Base-by-base conservation (phyloP, 129 eudicot genomes). In the Oenanthe sinensis region DNA sequence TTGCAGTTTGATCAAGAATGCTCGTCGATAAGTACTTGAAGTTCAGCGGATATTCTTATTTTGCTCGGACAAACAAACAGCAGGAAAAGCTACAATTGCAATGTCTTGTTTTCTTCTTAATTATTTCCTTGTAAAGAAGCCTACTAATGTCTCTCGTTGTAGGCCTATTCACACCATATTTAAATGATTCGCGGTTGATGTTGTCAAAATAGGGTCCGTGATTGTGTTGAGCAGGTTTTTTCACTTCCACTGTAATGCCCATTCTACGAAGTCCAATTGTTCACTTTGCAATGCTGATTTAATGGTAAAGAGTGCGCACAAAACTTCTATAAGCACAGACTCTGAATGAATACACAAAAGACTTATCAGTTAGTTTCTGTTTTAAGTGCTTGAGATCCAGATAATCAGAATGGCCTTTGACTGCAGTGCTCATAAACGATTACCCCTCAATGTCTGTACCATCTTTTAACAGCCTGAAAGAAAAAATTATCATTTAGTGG, bases 221-320 rank as follows among this genome's bases (percentile, higher is more conserved):
- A 60, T 60, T 60, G 10, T 60, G 68, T 60, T 20, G 14, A 26
- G 33, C 33, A 60, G 22, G 9, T 93, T 97, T 43, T 90, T 94
- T 70, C 92, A 79, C 85, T 94, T 94, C 88, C 92, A 89, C n/a
- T 91, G 93, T 92, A 94, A 85, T 8, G 93, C 97, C 93, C 96
- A 94, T 69, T 94, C 97, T 1, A 97, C 98, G 70, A 94, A 84
- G 85, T 94, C 91, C 76, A 94, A 97, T 82, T 94, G 97, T 68
- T 94, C 98, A 75, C 98, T 80, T 0, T 93, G 93, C 74, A 91
- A 36, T 44, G 90, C 78, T 3, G 97, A 96, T 81, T 94, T 83
- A 42, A 94, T 85, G 3, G 97, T 93, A n/a, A 83, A 78, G 87
- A 83, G 89, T 71, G 89, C 98, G 40, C 98, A 94, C 9, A n/a